Evolutionary conservation across 805 yeast genomes (phyloP), one percentile per base, ranked within the genome.

Genomic region (Ogataea siamensis): DNA sequence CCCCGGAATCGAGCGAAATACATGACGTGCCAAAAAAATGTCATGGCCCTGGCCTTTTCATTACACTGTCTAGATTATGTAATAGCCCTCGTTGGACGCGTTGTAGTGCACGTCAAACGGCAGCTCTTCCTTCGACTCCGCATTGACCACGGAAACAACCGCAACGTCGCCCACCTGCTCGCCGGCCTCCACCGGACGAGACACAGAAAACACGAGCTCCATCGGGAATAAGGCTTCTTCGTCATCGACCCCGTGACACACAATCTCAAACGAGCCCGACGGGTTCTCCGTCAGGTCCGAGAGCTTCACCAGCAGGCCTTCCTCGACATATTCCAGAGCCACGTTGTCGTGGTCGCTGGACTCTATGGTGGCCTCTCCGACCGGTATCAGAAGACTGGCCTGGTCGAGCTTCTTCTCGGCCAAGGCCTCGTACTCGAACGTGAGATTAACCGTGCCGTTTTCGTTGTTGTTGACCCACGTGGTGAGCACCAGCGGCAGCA

Each of bases 211-310:
- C 34, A 70, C 63, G 26, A 88, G 74, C 53, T 79, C 79, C 70
- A 91, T 78, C 44, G 99, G 99, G 84, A 88, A 91, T 53, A 91
- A 68, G 9, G 78, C 73, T 45, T 88, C 95, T 62, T 91, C 97
- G 47, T 75, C 78, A 26, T 72, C 80, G 16, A 51, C 43, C 13
- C 81, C 83, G 48, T 81, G 83, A 42, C 87, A 77, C 7, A 81
- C 61, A 57, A 93, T 80, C 58, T 86, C 95, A 60, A 93, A 80
- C 29, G 86, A 79, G 30, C 89, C 96, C 17, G 74, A 68, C 4
- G 77, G 67, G 14, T 74, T 64, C 20, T 63, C 59, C 16, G 47
- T 58, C 19, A 87, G 65, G 26, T 67, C 64, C 11, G 73, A 76
- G 34, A 89, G 67, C 38, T 73, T 72, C 67, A 94, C 78, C 26